Percentiles rank a stretch among this genome's conserved stretches.
phyloP scores from a whole-genome alignment of 805 yeast species.

The Candida parachauliodes region DNA sequence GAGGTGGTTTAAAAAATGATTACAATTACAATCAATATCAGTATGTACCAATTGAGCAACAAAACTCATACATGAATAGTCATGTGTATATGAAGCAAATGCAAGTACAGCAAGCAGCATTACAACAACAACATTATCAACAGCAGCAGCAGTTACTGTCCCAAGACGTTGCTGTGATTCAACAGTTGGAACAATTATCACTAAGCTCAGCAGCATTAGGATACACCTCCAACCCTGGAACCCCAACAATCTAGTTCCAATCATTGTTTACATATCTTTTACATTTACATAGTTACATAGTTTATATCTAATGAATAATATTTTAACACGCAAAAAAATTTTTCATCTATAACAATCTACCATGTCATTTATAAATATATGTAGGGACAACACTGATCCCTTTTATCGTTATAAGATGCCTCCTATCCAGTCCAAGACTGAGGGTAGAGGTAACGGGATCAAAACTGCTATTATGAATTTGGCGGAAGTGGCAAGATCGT shows the following conservation, averaged over 20 bases:
- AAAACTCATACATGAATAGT: conserved; percentile 7
- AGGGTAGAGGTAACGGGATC: conserved; percentile 99
- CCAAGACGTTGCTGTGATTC: conserved; percentile 37
- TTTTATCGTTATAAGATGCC: conserved; percentile 99
- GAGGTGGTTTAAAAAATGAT: too few relatives aligned
- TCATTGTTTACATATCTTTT: too few relatives aligned
- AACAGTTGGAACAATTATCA: conserved; percentile 44
- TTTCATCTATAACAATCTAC: conserved; percentile 4
- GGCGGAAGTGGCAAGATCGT: conserved; percentile 89
- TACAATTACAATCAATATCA: not conserved
- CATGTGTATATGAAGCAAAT: conserved; percentile 4
- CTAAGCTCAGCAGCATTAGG: conserved; percentile 46
- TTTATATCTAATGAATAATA: too few relatives aligned
- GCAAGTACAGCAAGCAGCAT: too few relatives aligned
- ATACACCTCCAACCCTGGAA: conserved; percentile 42
- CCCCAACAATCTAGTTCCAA: conserved; percentile 24
- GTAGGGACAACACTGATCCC: conserved; percentile 96
- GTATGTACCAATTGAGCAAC: too few relatives aligned
- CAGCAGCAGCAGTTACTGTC: conserved; percentile 16
- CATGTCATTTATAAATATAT: conserved; percentile 88
- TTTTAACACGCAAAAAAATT: not conserved
- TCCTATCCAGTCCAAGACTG: conserved; percentile 91
- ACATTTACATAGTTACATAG: too few relatives aligned
- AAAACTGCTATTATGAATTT: conserved; percentile 90
- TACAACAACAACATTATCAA: conserved; percentile 8